Evolutionary conservation across 495 filamentous ascomycete genomes (phyloP), one percentile per base, ranked within the genome.

Genomic region (Xylaria flabelliformis): DNA sequence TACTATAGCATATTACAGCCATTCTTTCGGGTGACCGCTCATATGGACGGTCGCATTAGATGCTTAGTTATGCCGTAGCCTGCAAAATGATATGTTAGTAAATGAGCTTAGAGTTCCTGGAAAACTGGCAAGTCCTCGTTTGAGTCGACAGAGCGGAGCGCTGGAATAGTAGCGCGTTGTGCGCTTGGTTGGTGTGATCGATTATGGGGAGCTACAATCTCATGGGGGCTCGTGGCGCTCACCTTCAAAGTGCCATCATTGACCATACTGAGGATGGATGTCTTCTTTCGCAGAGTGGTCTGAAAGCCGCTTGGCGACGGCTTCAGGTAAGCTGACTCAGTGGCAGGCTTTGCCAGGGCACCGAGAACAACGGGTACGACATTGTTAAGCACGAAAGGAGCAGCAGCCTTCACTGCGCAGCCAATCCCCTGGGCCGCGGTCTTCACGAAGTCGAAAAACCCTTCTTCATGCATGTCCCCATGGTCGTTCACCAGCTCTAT

Each of bases 381-480:
- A 1, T 39, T 42, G 8, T 63, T 42, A 4, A 42, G 17, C 10
- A 63, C 34, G 4, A 39, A 26, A 2, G 39, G 34, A 15, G n/a
- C 21, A 13, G 19, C 21, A 4, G 26, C 61, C 39, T 42, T 62
- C 19, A 73, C 73, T 4, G 53, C 65, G 36, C 73, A 68, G 12
- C 66, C 74, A 72, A 81, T 74, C 26, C 42, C 76, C 72, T 75
- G 73, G 15, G 76, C 69, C 3, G 68, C 67, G 3, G 10, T 39
- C 46, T 51, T 59, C 67, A 79, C 12, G 51, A 73, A 67, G 51
- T 78, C 78, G 48, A 81, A 79, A 69, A 78, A 71, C 4, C 71
- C 70, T 65, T 76, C 74, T 44, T 74, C 63, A 0, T 70, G 56
- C 15, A n/a, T 15, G 12, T 50, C 61, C 21, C 61, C 50, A 36